A percentile compares a stretch with the other conserved stretches of the same genome.
Evolutionary conservation across 2,329 filamentous ascomycete genomes (phyloP).

Genomic region (Bipolaris zeicola): DNA sequence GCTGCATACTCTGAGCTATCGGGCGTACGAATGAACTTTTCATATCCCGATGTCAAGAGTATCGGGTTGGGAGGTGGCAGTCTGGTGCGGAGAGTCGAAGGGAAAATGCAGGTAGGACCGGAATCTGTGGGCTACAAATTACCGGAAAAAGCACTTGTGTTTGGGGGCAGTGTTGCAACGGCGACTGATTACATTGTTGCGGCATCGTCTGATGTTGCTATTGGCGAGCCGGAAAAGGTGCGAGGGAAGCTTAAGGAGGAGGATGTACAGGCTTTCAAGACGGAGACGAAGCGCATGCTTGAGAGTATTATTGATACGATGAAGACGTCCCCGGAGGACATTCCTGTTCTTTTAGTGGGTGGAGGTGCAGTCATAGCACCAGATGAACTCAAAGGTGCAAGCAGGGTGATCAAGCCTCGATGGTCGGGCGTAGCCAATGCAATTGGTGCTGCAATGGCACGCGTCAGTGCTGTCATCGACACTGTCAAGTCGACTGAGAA

Average conservation of each 20-base stretch:
- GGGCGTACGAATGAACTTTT: slow-evolving; percentile 66
- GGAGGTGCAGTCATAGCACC: slow-evolving; percentile 67
- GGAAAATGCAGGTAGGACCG: slow-evolving; percentile 59
- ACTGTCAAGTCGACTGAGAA: slow-evolving; percentile 49
- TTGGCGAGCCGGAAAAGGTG: slow-evolving; percentile 52
- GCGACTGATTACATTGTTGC: slow-evolving; percentile 62
- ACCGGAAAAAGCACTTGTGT: slow-evolving; percentile 59
- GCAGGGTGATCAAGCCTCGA: slow-evolving; percentile 61
- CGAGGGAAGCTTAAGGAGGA: slow-evolving; percentile 41
- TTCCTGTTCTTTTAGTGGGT: slow-evolving; percentile 67
- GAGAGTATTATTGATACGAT: slow-evolving; percentile 65
- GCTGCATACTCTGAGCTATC: slow-evolving; percentile 67
- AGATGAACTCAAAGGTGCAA: slow-evolving; percentile 61
- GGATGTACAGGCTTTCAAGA: slow-evolving; percentile 50
- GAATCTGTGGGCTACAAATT: slow-evolving; percentile 67
- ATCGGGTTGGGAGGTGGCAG: slow-evolving; percentile 66
- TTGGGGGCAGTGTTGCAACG: slow-evolving; percentile 63
- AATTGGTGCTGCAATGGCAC: slow-evolving; percentile 67
- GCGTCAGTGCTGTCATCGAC: slow-evolving; percentile 58
- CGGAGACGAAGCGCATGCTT: slow-evolving; percentile 57
- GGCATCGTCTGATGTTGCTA: slow-evolving; percentile 41
- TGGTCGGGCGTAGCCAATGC: slow-evolving; percentile 68
- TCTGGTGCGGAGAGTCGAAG: slow-evolving; percentile 53
- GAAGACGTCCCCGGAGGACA: slow-evolving; percentile 65
- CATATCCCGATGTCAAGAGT: slow-evolving; percentile 60